Evolutionary conservation across 73 alveolate genomes (phyloP), one percentile per base, ranked within the genome.

Genomic region (Halteria grandinella): DNA sequence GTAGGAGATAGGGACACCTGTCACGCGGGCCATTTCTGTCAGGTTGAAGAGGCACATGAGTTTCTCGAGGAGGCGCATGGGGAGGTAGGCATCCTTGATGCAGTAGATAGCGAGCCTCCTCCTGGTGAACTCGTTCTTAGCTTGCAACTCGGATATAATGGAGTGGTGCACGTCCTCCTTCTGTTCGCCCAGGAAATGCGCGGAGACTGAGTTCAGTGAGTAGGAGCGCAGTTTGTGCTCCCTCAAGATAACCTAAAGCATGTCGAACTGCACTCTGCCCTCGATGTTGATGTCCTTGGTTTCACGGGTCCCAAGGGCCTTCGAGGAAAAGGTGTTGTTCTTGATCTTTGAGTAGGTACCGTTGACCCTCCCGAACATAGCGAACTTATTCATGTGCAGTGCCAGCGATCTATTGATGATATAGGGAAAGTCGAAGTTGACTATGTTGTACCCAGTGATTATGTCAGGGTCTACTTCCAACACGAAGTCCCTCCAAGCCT

Each of bases 21-120:
- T 98, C 24, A 98, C 99, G 66, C 99, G 72, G 10, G 99, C 96
- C 99, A 97, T 96, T 89, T 97, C 99, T 29, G 98, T 76, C 63
- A 88, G 92, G 62, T 94, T 97, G 69, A 85, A 95, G 50, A 97
- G 32, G 33, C 98, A 90, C 96, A 95, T 87, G 50, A 97, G 89
- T 39, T 95, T 95, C 78, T 97, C 98, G 97, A 97, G 91, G 17
- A 97, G 91, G 53, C 90, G 83, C 47, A 97, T 57, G 36, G 99
- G 99, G 14, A 97, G 81, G 64, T 91, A 91, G 0, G 98, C 98
- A 84, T 93, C 99, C 90, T 98, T 97, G 71, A 97, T 63, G 87
- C 99, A 97, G 91, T 97, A 97, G 43, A 95, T 92, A 55, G 99
- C 99, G 32, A 97, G 76, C 66, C 99, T 90, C 49, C 99, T 95